A percentile compares a stretch with the other conserved stretches of the same genome.
Conservation (phyloP, 306 rosid genomes). For the Prunus salicina region DNA sequence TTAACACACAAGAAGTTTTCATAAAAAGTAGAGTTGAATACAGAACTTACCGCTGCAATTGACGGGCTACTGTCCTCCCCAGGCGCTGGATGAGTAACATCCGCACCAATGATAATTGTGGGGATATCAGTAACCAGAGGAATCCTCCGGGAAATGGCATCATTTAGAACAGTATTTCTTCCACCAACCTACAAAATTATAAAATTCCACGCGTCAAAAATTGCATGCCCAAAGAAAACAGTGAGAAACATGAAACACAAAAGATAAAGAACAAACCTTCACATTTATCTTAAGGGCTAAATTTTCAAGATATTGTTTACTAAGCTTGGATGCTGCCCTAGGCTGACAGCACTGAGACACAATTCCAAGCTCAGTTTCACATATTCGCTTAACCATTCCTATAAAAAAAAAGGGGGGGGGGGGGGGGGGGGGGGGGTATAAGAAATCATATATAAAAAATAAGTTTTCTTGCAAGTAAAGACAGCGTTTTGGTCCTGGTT, state of each 20-base stretch:
- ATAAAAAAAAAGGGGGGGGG: neutral
- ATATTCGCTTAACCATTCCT: slow-evolving; percentile 64
- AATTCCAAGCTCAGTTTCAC: slow-evolving; percentile 85
- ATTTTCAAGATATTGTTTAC: slow-evolving; percentile 69
- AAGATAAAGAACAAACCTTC: slow-evolving; percentile 44
- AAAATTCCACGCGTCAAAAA: neutral
- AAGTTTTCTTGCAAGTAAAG: too few species aligned
- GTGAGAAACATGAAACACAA: neutral
- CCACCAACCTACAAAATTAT: slow-evolving; percentile 65
- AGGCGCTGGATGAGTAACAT: slow-evolving; percentile 76
- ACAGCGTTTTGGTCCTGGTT: neutral
- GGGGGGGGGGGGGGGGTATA: neutral
- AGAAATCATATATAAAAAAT: neutral
- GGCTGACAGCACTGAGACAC: slow-evolving; percentile 81
- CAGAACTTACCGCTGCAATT: slow-evolving; percentile 71
- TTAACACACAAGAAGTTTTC: neutral
- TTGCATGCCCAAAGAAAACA: slow-evolving; percentile 4
- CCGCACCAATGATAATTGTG: slow-evolving; percentile 79
- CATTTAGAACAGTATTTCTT: slow-evolving; percentile 51
- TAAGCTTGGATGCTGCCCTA: slow-evolving; percentile 19
- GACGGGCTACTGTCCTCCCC: slow-evolving; percentile 73
- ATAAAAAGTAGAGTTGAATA: neutral
- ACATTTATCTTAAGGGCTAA: slow-evolving; percentile 74
- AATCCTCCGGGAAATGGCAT: slow-evolving; percentile 45
- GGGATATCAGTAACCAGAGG: slow-evolving; percentile 56